phyloP scores from a whole-genome alignment of 1,284 basidiomycete species.

The Boletellus deceptivus region DNA sequence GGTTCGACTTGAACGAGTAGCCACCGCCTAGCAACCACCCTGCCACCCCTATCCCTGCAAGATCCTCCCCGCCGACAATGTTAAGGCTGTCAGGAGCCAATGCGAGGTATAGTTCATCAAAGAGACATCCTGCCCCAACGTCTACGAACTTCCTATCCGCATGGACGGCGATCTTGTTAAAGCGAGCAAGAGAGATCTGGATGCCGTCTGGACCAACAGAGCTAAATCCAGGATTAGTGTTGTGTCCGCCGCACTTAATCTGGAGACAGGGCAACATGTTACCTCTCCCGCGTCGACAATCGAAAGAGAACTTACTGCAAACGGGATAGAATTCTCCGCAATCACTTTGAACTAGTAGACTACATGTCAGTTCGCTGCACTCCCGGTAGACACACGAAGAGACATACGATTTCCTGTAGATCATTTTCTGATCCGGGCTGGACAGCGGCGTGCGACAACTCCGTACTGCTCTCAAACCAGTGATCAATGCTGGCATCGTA shows the following conservation, averaged over 20 bases:
- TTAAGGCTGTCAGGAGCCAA: slow-evolving; percentile 39
- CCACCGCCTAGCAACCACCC: slow-evolving; percentile 51
- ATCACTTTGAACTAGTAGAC: background rate
- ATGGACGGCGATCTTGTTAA: slow-evolving; percentile 36
- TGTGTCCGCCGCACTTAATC: slow-evolving; percentile 6
- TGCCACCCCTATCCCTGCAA: slow-evolving; percentile 42
- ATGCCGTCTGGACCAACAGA: slow-evolving; percentile 46
- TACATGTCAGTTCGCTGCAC: background rate
- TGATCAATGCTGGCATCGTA: slow-evolving; percentile 9
- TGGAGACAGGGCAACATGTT: background rate
- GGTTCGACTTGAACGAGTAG: slow-evolving; percentile 42
- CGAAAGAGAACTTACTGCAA: background rate
- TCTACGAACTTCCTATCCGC: slow-evolving; percentile 32
- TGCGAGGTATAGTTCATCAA: slow-evolving; percentile 47
- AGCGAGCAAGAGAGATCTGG: slow-evolving; percentile 48
- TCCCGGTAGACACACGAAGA: background rate
- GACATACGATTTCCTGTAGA: slow-evolving; percentile 2
- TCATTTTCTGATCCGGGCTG: slow-evolving; percentile 7
- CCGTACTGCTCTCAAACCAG: slow-evolving; percentile 10
- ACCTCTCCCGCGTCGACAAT: background rate
- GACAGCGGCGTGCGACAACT: slow-evolving; percentile 8
- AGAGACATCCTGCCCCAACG: slow-evolving; percentile 48
- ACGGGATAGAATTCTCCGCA: background rate
- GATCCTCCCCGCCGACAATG: slow-evolving; percentile 46
- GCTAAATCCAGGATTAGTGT: slow-evolving; percentile 5